Base-by-base conservation (phyloP, 164 flowering plant species). In the Aristolochia fimbriata region DNA sequence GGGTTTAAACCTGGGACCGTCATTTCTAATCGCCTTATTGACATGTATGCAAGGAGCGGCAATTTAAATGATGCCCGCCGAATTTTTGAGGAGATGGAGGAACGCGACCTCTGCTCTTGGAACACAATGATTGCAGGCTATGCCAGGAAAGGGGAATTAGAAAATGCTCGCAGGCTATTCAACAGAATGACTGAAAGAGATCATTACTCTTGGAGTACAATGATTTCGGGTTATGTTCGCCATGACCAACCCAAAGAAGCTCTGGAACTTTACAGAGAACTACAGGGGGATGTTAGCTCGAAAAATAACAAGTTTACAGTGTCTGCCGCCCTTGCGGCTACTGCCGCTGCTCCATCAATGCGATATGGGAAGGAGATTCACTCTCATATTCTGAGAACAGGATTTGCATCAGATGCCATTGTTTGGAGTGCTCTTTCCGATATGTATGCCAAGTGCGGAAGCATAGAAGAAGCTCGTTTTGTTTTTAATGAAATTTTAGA, bases 401-500 rank as follows among this genome's bases (percentile, higher is more conserved):
- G 69, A 37, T 50, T 74, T 48, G 64, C 58, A 5, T 67, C 69
- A 4, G 77, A 70, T 67, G 68, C 61, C 8, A 59, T 74, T 2
- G 65, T 70, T 58, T 70, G 74, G 74, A 74, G 77, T 59, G 71
- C 71, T 8, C 47, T 74, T 15, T 74, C 71, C 0, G 73, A 70
- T 47, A 70, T 70, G 77, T 70, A 74, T 50, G 77, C 63, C 0
- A 73, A 74, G 54, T 70, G 77, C 67, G 71, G 73, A 33, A 64
- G 74, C 25, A 61, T 70, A 9, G 62, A 70, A 30, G 71, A 67
- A 41, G 71, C 74, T 2, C 58, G 74, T 31, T 59, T 45, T 25
- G 58, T 74, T 13, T 74, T 74, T 57, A 59, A 74, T 48, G 51
- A 52, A 22, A 74, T 59, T 46, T 47, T 51, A 23, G 69, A 65